These are phyloP conservation scores for Epichloe uncinata DNA, from an alignment of 2,329 filamentous ascomycete genomes.

Conservation along the genomic window DNA sequence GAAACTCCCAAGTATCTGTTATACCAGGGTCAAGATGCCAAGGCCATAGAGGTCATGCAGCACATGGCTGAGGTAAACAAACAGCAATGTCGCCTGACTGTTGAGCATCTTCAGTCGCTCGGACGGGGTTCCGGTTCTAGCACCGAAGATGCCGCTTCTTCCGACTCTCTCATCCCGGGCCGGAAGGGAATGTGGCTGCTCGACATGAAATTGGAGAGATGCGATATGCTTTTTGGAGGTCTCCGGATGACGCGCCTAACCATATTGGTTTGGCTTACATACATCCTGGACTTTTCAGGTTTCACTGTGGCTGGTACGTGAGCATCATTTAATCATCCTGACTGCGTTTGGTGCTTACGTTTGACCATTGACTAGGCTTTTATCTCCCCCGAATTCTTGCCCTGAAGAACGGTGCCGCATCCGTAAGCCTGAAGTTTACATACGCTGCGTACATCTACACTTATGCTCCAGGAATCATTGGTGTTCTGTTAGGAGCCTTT, in stretches of 20 bases:
- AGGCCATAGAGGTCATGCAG: conserved; percentile 34
- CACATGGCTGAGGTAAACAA: conserved; percentile 29
- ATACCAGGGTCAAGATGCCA: conserved; percentile 27
- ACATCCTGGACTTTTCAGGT: conserved; percentile 26
- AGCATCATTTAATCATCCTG: background rate
- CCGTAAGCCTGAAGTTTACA: conserved; percentile 29
- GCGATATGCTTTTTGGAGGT: conserved; percentile 21
- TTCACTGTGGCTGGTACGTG: conserved; percentile 24
- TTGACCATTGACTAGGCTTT: conserved; percentile 13
- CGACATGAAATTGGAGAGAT: conserved; percentile 9
- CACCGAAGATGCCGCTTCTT: conserved; percentile 3
- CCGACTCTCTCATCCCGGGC: background rate
- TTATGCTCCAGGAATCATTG: conserved; percentile 37
- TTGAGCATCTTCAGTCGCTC: conserved; percentile 22
- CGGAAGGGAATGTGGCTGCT: background rate
- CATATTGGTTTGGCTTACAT: conserved; percentile 23
- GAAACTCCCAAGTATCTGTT: conserved; percentile 35
- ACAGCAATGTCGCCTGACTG: conserved; percentile 19
- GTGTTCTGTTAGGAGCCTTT: conserved; percentile 32
- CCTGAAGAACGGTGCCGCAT: conserved; percentile 33
- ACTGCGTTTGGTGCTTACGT: too few relatives aligned
- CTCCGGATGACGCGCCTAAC: conserved; percentile 22
- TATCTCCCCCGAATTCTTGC: conserved; percentile 34
- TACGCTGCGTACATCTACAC: conserved; percentile 42
- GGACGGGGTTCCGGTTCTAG: conserved; percentile 4